phyloP scores from a whole-genome alignment of 495 filamentous ascomycete genomes.

The Podospora sp. region DNA sequence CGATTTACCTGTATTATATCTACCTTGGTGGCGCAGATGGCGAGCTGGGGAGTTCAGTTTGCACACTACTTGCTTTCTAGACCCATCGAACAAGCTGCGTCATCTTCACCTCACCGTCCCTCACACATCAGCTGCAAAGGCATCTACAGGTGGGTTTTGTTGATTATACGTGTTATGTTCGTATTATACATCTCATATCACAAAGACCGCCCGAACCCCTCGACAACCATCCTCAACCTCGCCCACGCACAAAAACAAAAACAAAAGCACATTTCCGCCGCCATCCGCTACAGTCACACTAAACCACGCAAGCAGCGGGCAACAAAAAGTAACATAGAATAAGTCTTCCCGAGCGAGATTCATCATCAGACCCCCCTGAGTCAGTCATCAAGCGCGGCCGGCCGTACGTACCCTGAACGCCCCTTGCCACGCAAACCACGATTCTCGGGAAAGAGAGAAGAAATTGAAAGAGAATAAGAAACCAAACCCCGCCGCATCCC shows the following conservation, averaged over 20 bases:
- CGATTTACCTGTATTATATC: not conserved
- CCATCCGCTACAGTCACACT: not conserved
- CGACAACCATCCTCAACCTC: not conserved
- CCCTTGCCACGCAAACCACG: not conserved
- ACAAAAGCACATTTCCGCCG: not conserved
- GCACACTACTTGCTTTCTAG: not conserved
- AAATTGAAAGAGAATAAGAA: not conserved
- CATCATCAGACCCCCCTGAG: not conserved
- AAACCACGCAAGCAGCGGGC: slow-evolving; percentile 4
- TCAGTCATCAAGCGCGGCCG: not conserved
- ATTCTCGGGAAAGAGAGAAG: not conserved
- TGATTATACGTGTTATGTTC: not conserved
- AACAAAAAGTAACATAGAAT: slow-evolving; percentile 1
- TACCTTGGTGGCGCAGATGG: not conserved
- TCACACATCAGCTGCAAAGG: not conserved
- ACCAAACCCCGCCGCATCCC: not conserved
- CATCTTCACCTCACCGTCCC: not conserved
- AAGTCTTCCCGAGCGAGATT: not conserved
- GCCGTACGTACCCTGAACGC: not conserved
- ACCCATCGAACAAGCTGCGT: too few relatives aligned
- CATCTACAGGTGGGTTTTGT: not conserved
- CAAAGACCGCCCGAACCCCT: not conserved
- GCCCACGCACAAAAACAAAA: not conserved
- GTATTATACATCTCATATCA: slow-evolving; percentile 1
- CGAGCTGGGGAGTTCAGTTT: too few relatives aligned